phyloP scores from a whole-genome alignment of 1,139 yeast species.

The Saccharomycopsis hybrid region DNA sequence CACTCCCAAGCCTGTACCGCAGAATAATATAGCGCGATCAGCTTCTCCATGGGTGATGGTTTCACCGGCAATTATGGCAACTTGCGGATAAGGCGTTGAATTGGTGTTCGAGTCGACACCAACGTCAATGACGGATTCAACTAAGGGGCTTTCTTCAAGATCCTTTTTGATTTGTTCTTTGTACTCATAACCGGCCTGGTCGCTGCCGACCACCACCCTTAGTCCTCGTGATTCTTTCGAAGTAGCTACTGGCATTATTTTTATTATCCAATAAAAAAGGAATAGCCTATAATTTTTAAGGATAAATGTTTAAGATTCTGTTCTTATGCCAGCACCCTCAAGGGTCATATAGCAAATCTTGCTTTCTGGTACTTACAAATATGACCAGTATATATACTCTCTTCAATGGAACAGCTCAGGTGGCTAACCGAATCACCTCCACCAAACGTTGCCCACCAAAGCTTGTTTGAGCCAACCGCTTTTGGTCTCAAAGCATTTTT shows the following conservation, averaged over 20 bases:
- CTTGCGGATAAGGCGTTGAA: constrained; percentile 35
- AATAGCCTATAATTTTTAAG: not conserved
- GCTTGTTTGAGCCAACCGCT: no score
- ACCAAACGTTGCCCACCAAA: no score
- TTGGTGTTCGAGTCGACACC: constrained; percentile 32
- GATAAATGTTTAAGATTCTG: no score
- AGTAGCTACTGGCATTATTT: no score
- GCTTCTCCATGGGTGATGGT: constrained; percentile 34
- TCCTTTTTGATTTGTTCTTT: constrained; percentile 35
- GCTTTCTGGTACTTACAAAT: no score
- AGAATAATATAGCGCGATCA: constrained; percentile 39
- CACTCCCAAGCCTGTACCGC: constrained; percentile 45
- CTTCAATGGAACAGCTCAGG: no score
- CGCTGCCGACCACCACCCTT: constrained; percentile 36
- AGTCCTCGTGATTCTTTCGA: not conserved
- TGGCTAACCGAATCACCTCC: no score
- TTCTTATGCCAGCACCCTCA: no score
- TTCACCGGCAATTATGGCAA: constrained; percentile 40
- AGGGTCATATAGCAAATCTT: no score
- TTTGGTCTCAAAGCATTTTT: no score
- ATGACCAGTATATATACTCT: no score
- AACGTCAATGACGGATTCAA: constrained; percentile 35
- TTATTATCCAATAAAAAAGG: not conserved
- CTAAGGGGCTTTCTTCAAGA: constrained; percentile 29
- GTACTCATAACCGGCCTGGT: constrained; percentile 41